Conservation (phyloP, 176 grass and related monocot species). For the Puya raimondii region DNA sequence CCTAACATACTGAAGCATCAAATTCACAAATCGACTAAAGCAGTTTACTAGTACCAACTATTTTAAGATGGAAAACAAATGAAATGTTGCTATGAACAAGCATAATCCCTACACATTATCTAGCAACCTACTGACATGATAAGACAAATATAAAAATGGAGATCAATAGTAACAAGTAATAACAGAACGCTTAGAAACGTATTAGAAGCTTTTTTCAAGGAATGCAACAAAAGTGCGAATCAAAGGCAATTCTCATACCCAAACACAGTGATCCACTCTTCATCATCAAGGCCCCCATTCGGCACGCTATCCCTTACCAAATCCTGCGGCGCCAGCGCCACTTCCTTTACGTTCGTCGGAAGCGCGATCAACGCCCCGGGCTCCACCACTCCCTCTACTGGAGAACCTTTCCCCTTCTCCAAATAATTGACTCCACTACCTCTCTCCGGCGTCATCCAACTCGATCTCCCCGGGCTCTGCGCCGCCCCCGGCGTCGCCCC, state of each 20-base stretch:
- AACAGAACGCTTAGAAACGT: not conserved
- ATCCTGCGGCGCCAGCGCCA: conserved; percentile 4
- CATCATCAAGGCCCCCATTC: conserved; percentile 38
- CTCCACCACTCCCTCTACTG: conserved; percentile 38
- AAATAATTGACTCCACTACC: not conserved
- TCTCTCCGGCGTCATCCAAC: not conserved
- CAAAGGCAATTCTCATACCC: conserved; percentile 40
- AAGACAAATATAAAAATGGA: too few species aligned
- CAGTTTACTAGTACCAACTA: too few species aligned
- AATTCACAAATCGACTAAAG: not conserved
- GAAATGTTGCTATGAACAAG: not conserved
- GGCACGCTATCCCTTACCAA: conserved; percentile 1
- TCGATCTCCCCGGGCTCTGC: not conserved
- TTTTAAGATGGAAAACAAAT: not conserved
- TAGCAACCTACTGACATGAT: too few species aligned
- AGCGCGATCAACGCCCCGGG: conserved; percentile 32
- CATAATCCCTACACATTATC: too few species aligned
- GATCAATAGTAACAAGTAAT: not conserved
- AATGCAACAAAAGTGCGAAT: conserved; percentile 13
- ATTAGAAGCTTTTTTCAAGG: too few species aligned
- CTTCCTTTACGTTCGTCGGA: conserved; percentile 22
- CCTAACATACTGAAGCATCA: too few species aligned
- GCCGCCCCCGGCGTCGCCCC: not conserved
- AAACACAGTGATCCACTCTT: conserved; percentile 89
- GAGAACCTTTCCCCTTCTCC: conserved; percentile 25